Percentiles rank a stretch among this genome's conserved stretches.
Conservation (phyloP, 139 green algal species). For the Yamagishiella unicocca region DNA sequence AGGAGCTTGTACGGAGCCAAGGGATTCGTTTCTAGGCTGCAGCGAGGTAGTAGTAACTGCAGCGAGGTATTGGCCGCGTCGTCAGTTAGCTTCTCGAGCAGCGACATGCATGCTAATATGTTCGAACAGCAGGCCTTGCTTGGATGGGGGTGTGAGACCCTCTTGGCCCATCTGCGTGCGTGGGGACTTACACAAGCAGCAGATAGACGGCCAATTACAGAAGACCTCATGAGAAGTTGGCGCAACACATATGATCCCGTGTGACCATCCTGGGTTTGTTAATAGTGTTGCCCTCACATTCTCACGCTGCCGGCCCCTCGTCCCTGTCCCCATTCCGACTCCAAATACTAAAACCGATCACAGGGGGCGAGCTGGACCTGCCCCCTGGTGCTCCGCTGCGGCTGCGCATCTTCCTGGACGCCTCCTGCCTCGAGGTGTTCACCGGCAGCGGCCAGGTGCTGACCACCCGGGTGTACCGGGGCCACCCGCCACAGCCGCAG, state of each 20-base stretch:
- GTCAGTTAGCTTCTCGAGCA: no score
- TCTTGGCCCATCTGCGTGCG: not conserved
- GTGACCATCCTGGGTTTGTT: no score
- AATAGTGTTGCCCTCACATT: not conserved
- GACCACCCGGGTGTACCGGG: slow-evolving; percentile 82
- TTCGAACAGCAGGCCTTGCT: no score
- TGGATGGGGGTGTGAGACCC: not conserved
- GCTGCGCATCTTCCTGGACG: slow-evolving; percentile 85
- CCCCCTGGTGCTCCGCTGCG: slow-evolving; percentile 57
- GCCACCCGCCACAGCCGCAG: slow-evolving; percentile 53
- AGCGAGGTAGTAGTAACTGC: no score
- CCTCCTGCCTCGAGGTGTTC: slow-evolving; percentile 81
- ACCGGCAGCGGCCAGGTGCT: slow-evolving; percentile 67
- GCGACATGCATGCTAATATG: no score
- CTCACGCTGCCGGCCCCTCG: not conserved
- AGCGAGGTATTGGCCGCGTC: no score
- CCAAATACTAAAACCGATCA: not conserved
- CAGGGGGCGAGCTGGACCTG: slow-evolving; percentile 42
- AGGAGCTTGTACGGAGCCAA: no score
- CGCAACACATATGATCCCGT: no score
- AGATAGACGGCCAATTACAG: no score
- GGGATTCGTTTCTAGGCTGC: no score
- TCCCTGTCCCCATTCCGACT: not conserved
- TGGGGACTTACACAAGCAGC: not conserved
- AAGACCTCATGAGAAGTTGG: no score